A percentile compares a stretch with the other conserved stretches of the same genome.
phyloP scores from a whole-genome alignment of 2,329 filamentous ascomycete genomes.

The Stemphylium vesicarium region DNA sequence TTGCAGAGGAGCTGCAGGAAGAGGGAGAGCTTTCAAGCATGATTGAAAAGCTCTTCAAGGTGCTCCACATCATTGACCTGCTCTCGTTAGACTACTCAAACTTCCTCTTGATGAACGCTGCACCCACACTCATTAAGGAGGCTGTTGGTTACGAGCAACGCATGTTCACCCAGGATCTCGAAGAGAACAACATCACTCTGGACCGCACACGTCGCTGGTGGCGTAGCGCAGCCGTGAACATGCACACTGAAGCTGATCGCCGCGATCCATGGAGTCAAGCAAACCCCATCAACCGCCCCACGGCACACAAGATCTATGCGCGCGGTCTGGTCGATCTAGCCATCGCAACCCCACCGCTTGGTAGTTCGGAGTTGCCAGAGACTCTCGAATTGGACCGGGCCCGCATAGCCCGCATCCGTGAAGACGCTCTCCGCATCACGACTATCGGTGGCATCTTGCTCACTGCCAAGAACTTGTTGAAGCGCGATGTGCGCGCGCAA shows the following conservation, averaged over 20 bases:
- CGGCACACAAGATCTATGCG: conserved; percentile 73
- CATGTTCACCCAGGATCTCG: conserved; percentile 70
- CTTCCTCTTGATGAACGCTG: conserved; percentile 75
- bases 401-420: conserved; percentile 65
- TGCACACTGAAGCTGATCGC: conserved; percentile 69
- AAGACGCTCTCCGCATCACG: conserved; percentile 68
- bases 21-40: conserved; percentile 63
- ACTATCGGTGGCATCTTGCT: conserved; percentile 76
- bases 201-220: conserved; percentile 70
- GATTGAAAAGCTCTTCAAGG: conserved; percentile 76
- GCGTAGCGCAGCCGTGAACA: conserved; percentile 67
- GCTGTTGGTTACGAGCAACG: conserved; percentile 77
- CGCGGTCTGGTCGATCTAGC: conserved; percentile 78
- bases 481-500: conserved; percentile 76
- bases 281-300: conserved; percentile 62
- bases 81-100: conserved; percentile 84
- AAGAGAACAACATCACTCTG: conserved; percentile 62
- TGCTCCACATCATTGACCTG: conserved; percentile 76
- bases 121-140: conserved; percentile 73
- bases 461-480: conserved; percentile 82
- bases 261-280: conserved; percentile 72
- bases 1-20: conserved; percentile 66
- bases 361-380: conserved; percentile 68
- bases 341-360: conserved; percentile 66
- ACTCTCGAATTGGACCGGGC: conserved; percentile 73